Base-by-base conservation (phyloP, 371 early-diverging fungal species). In the Saksenaea vasiformis region DNA sequence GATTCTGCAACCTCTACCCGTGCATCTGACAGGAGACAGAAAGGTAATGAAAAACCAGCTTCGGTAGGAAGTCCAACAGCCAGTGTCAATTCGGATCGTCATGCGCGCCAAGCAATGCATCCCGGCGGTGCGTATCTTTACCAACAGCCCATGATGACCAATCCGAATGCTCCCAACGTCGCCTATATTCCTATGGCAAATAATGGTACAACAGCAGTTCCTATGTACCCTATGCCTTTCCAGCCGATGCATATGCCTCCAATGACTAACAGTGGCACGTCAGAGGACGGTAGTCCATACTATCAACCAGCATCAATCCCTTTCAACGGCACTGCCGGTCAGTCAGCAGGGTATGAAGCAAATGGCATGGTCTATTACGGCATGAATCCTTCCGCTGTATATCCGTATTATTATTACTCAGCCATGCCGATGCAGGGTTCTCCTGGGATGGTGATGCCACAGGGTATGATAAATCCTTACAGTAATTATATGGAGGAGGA, bases 341-440 rank as follows among this genome's bases (percentile, higher is more conserved):
- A 34, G 27, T 34, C 68, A 62, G n/a, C 69, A 34, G 70, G 68
- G 11, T 76, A 63, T 51, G 73, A 76, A 63, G 77, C 77, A 3
- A 76, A 76, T 53, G 77, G 77, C 11, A 76, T 76, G 77, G 73
- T 76, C 1, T 76, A 76, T 47, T 76, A 76, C 47, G 68, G 71
- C 22, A 62, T 71, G 59, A 69, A 73, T 41, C 71, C 77, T 0
- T 60, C 64, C n/a, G 62, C 68, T 7, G 62, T 76, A 61, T 76
- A 72, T 61, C 69, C 65, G 1, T 64, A 64, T 27, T 74, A 62
- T 34, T 74, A 76, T 17, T 65, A 62, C 36, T 26, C 63, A 38
- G 64, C 55, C 15, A 58, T 65, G 54, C 65, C 54, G 5, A 58
- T 59, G 65, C 60, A 58, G 26, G 54, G 54, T 14, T 51, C 64